Evolutionary conservation across 2,329 filamentous ascomycete species (phyloP).

Genomic region (Diaporthe sp.): DNA sequence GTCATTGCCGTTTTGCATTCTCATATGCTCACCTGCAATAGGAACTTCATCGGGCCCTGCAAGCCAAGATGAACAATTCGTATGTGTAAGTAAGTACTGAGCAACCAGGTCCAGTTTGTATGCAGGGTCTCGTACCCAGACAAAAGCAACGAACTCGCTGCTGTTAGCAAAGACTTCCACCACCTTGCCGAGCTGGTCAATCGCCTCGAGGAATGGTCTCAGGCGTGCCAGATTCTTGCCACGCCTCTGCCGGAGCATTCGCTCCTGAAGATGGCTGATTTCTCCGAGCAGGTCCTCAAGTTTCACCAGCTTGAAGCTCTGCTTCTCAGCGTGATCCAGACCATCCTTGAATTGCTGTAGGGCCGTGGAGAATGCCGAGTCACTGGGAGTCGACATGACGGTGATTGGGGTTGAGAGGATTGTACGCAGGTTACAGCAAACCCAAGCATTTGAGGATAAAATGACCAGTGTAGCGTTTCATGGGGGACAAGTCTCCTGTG

Average conservation of each 20-base stretch:
- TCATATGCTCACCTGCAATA: slow-evolving; percentile 9
- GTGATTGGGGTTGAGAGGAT: neutral
- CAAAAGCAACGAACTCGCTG: slow-evolving; percentile 2
- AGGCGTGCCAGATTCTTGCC: slow-evolving; percentile 11
- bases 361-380: neutral
- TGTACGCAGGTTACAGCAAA: neutral
- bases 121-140: slow-evolving; percentile 3
- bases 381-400: neutral
- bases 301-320: neutral
- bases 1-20: accelerated
- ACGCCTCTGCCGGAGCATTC: neutral
- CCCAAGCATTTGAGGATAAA: neutral
- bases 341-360: slow-evolving; percentile 3
- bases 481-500: neutral
- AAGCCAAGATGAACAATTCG: neutral
- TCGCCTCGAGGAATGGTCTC: slow-evolving; percentile 15
- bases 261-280: neutral
- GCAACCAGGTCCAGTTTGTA: neutral
- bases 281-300: neutral
- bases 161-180: slow-evolving; percentile 24
- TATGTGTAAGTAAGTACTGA: neutral
- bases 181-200: slow-evolving; percentile 12
- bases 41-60: slow-evolving; percentile 6
- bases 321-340: neutral
- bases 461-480: neutral